A percentile compares a stretch with the other conserved stretches of the same genome.
Conservation (phyloP, 192 early-diverging fungal genomes). For the Rhizophagus clarus region DNA sequence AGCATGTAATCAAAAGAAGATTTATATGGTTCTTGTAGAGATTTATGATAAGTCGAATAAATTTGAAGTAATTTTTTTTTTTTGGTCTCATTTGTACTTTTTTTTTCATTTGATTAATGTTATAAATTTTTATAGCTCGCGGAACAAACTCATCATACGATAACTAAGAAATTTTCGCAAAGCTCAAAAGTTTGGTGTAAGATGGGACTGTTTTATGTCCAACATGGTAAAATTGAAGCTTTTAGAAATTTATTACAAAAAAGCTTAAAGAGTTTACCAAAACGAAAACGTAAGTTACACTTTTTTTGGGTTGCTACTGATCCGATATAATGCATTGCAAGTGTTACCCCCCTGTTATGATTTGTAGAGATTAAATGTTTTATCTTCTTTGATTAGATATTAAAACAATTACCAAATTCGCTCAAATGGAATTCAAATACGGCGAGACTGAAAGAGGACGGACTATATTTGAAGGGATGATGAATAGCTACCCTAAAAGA, state of each 20-base stretch:
- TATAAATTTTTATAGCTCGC: constrained; percentile 42
- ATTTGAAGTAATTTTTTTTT: constrained; percentile 48
- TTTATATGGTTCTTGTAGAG: constrained; percentile 84
- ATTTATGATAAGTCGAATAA: constrained; percentile 91
- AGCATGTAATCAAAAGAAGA: constrained; percentile 87
- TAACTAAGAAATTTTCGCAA: constrained; percentile 84
- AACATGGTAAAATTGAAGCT: constrained; percentile 71
- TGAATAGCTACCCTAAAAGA: constrained; percentile 90
- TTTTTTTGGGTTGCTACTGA: too few species aligned
- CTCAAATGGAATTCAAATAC: constrained; percentile 95
- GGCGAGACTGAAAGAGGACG: constrained; percentile 97
- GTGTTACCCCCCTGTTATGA: too few species aligned
- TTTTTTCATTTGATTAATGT: not conserved
- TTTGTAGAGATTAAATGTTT: too few species aligned
- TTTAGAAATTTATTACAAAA: constrained; percentile 82
- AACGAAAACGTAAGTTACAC: constrained; percentile 80
- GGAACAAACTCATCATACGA: constrained; percentile 70
- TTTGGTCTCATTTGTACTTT: not conserved
- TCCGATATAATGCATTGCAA: too few species aligned
- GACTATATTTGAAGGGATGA: constrained; percentile 95
- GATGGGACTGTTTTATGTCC: constrained; percentile 80
- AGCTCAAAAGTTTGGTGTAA: constrained; percentile 91
- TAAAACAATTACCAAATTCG: constrained; percentile 94
- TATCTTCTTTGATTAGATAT: constrained; percentile 55
- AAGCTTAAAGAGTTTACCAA: constrained; percentile 81